A percentile compares a stretch with the other conserved stretches of the same genome.
Conservation (phyloP, 2,329 filamentous ascomycete genomes). For the Colletotrichum eleusines region DNA sequence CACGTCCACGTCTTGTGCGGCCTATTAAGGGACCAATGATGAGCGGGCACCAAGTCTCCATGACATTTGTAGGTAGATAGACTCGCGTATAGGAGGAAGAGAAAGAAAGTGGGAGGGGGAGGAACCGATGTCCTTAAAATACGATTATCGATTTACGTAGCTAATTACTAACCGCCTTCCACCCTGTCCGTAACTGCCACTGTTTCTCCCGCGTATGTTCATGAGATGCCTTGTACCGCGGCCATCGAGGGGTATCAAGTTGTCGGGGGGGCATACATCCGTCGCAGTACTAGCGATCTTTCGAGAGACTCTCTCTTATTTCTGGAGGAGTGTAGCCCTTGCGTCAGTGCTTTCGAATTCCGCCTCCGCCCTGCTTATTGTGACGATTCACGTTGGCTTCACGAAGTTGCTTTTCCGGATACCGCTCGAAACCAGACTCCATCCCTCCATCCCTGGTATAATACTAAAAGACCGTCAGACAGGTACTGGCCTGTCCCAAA, state of each 20-base stretch:
- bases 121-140: neutral
- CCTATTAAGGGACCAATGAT: neutral
- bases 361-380: neutral
- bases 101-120: neutral
- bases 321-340: slow-evolving; percentile 4
- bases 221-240: slow-evolving; percentile 1
- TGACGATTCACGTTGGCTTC: slow-evolving; percentile 6
- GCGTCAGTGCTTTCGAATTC: neutral
- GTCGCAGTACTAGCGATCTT: slow-evolving; percentile 9
- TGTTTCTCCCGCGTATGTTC: slow-evolving; percentile 9
- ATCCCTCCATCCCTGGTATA: slow-evolving; percentile 34
- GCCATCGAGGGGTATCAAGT: slow-evolving; percentile 24
- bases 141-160: slow-evolving; percentile 26
- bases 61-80: neutral
- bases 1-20: neutral
- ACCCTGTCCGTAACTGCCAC: neutral
- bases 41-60: neutral
- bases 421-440: slow-evolving; percentile 30
- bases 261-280: slow-evolving; percentile 16
- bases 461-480: slow-evolving; percentile 32
- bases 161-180: slow-evolving; percentile 11
- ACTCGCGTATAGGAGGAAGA: neutral
- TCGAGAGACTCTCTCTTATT: slow-evolving; percentile 22
- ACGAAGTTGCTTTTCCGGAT: slow-evolving; percentile 13
- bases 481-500: slow-evolving; percentile 17